phyloP scores from a whole-genome alignment of 148 eudicot species.

The Limonium bicolor region DNA sequence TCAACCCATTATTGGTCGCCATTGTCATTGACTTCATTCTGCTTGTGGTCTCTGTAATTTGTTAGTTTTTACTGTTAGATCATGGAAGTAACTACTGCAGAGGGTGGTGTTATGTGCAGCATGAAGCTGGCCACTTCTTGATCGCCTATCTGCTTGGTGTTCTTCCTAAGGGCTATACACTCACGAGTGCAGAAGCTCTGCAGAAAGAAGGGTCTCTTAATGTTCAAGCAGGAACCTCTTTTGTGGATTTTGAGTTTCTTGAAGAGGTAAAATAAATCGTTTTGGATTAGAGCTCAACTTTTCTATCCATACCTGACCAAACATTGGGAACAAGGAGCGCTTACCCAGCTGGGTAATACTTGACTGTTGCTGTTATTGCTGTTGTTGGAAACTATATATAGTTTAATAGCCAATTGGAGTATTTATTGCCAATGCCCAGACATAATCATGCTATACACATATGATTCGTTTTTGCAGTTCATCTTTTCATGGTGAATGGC shows the following conservation, averaged over 20 bases:
- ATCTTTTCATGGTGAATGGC: neutral
- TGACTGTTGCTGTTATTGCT: too few relatives aligned
- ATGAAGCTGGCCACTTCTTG: slow-evolving; percentile 92
- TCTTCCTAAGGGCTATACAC: slow-evolving; percentile 69
- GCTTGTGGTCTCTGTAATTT: too few relatives aligned
- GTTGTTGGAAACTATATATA: too few relatives aligned
- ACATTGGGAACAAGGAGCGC: too few relatives aligned
- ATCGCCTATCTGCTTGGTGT: slow-evolving; percentile 76
- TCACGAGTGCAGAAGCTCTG: slow-evolving; percentile 77
- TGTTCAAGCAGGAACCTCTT: slow-evolving; percentile 94
- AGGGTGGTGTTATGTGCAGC: slow-evolving; percentile 30
- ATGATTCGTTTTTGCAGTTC: too few relatives aligned
- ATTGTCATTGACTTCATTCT: too few relatives aligned
- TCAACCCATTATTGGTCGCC: too few relatives aligned
- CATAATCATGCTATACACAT: too few relatives aligned
- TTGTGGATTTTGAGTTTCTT: slow-evolving; percentile 77
- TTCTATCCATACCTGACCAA: neutral
- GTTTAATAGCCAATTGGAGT: too few relatives aligned
- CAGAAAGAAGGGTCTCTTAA: slow-evolving; percentile 58
- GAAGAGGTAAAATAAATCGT: slow-evolving; percentile 41
- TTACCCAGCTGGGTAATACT: too few relatives aligned
- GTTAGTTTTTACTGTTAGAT: neutral
- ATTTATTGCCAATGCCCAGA: too few relatives aligned
- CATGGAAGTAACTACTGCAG: neutral
- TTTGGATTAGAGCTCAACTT: neutral